Evolutionary conservation across 2,329 filamentous ascomycete species (phyloP).

Genomic region (Lasiodiplodia sp.): DNA sequence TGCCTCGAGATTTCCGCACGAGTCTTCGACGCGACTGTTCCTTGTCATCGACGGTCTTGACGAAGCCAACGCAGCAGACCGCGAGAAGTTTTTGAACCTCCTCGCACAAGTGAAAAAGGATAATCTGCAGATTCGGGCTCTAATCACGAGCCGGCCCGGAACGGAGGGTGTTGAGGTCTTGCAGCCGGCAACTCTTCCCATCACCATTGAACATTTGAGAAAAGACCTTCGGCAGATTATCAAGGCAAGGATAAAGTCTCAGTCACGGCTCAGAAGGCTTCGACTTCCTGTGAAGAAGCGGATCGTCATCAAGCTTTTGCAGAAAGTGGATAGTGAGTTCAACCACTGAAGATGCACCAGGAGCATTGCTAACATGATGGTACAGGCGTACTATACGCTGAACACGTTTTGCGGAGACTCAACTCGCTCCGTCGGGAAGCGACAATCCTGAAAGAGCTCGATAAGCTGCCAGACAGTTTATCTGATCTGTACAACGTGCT

Average conservation of each 20-base stretch:
- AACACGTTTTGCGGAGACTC: slow-evolving; percentile 45
- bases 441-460: slow-evolving; percentile 41
- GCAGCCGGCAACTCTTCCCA: slow-evolving; percentile 31
- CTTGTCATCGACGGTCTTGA: slow-evolving; percentile 47
- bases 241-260: slow-evolving; percentile 38
- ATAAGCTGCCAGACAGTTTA: slow-evolving; percentile 35
- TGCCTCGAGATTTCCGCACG: slow-evolving; percentile 34
- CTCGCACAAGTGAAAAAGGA: slow-evolving; percentile 36
- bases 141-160: slow-evolving; percentile 37
- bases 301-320: slow-evolving; percentile 41
- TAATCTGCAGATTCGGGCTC: slow-evolving; percentile 37
- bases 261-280: slow-evolving; percentile 38
- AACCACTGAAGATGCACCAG: background rate
- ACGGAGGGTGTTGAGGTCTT: slow-evolving; percentile 28
- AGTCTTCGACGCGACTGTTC: slow-evolving; percentile 35
- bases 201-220: slow-evolving; percentile 40
- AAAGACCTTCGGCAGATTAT: slow-evolving; percentile 40
- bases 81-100: slow-evolving; percentile 34
- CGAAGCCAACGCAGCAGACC: slow-evolving; percentile 36
- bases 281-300: slow-evolving; percentile 39
- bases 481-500: slow-evolving; percentile 34
- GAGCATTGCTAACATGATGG: slow-evolving; percentile 1
- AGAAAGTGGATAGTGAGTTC: slow-evolving; percentile 43
- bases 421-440: slow-evolving; percentile 44
- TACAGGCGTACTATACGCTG: slow-evolving; percentile 47